These are phyloP conservation scores for Wickerhamomyces chambardii DNA, from an alignment of 805 yeast genomes.

Conservation along the genomic window DNA sequence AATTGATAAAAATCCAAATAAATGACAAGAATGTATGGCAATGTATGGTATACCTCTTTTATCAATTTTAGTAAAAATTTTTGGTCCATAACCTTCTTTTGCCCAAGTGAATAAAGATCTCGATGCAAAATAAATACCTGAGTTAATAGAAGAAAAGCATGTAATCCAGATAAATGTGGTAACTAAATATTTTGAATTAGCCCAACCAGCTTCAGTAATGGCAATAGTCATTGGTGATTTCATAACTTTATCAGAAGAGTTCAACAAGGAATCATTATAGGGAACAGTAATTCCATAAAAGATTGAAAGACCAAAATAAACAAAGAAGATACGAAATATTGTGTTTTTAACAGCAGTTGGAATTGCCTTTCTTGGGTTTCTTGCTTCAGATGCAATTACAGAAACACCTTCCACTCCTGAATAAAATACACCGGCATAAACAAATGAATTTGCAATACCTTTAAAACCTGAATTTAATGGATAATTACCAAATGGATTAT, in stretches of 20 bases:
- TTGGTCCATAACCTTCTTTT: slow-evolving; percentile 51
- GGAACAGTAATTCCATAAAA: slow-evolving; percentile 67
- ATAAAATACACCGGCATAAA: slow-evolving; percentile 66
- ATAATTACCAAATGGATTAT: slow-evolving; percentile 21
- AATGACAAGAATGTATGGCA: slow-evolving; percentile 47
- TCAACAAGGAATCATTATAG: slow-evolving; percentile 45
- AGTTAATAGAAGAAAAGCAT: slow-evolving; percentile 61
- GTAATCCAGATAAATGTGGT: slow-evolving; percentile 60
- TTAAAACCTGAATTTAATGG: slow-evolving; percentile 38
- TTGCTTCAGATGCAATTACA: slow-evolving; percentile 67
- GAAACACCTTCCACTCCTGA: slow-evolving; percentile 76
- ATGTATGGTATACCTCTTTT: slow-evolving; percentile 56
- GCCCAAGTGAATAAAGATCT: slow-evolving; percentile 61
- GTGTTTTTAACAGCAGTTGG: slow-evolving; percentile 66
- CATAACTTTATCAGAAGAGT: slow-evolving; percentile 25
- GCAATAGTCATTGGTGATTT: slow-evolving; percentile 70
- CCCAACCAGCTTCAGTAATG: slow-evolving; percentile 57
- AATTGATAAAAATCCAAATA: slow-evolving; percentile 55
- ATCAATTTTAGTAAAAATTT: slow-evolving; percentile 39
- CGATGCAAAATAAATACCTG: slow-evolving; percentile 61
- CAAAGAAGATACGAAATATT: slow-evolving; percentile 51
- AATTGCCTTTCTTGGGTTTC: slow-evolving; percentile 59
- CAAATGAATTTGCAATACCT: slow-evolving; percentile 50
- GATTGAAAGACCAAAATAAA: slow-evolving; percentile 54
- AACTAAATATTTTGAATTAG: slow-evolving; percentile 54